A percentile compares a stretch with the other conserved stretches of the same genome.
These are phyloP conservation scores for Syncephalastrum sp. DNA, from an alignment of 371 early-diverging fungal species.

Conservation along the genomic window DNA sequence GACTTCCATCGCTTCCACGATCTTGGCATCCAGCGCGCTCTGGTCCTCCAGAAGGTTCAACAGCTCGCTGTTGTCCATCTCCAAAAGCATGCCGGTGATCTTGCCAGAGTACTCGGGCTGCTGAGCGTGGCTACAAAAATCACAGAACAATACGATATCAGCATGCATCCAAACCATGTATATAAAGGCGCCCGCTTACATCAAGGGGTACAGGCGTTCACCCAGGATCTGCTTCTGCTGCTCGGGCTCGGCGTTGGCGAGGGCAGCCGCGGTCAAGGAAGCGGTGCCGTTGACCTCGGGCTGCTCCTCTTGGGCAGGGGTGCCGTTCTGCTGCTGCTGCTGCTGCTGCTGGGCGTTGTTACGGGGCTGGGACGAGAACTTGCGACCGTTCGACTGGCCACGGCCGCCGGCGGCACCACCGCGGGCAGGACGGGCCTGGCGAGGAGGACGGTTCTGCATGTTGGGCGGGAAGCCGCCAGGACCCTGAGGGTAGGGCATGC, in stretches of 20 bases:
- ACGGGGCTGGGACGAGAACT: constrained; percentile 16
- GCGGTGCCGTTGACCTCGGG: constrained; percentile 9
- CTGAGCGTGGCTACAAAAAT: constrained; percentile 20
- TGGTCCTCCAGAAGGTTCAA: constrained; percentile 73
- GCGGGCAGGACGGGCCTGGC: constrained; percentile 58
- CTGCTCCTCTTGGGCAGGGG: constrained; percentile 18
- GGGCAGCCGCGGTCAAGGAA: constrained; percentile 61
- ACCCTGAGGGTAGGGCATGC: constrained; percentile 54
- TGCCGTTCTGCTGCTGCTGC: constrained; percentile 25
- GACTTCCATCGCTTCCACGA: constrained; percentile 87
- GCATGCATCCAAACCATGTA: too few relatives aligned
- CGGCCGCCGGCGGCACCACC: constrained; percentile 49
- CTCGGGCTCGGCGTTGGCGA: constrained; percentile 69
- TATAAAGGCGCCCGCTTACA: constrained; percentile 24
- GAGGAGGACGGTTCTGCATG: constrained; percentile 46
- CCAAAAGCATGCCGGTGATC: constrained; percentile 93
- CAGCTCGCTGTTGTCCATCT: constrained; percentile 88
- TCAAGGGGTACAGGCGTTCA: constrained; percentile 81
- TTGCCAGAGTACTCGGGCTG: constrained; percentile 77
- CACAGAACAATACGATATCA: too few relatives aligned
- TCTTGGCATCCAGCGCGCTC: constrained; percentile 58
- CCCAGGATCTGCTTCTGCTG: constrained; percentile 81
- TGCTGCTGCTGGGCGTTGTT: constrained; percentile 53
- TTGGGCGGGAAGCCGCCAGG: constrained; percentile 44
- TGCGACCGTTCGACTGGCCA: constrained; percentile 26